Evolutionary conservation across 2,329 filamentous ascomycete genomes (phyloP).

Genomic region (Elsinoe perseae): DNA sequence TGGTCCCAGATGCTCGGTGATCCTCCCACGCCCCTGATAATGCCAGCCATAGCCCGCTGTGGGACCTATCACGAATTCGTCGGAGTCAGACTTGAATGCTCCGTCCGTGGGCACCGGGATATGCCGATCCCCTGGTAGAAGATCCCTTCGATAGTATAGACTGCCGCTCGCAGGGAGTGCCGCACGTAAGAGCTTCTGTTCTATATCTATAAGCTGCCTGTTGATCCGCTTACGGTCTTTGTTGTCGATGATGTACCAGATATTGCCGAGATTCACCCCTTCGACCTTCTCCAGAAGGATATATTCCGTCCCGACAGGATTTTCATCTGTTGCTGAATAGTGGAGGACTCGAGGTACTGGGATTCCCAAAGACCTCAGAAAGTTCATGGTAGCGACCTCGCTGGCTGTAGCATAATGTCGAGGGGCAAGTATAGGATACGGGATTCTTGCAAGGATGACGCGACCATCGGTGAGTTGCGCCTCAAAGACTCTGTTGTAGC

Average conservation of each 20-base stretch:
- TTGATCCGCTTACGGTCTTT: slow-evolving; percentile 24
- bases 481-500: slow-evolving; percentile 4
- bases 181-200: slow-evolving; percentile 25
- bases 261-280: slow-evolving; percentile 19
- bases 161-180: slow-evolving; percentile 30
- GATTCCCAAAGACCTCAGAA: slow-evolving; percentile 20
- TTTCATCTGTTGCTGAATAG: slow-evolving; percentile 22
- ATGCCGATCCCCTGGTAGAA: slow-evolving; percentile 18
- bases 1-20: not conserved
- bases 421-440: slow-evolving; percentile 20
- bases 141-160: slow-evolving; percentile 30
- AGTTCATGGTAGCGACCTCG: slow-evolving; percentile 24
- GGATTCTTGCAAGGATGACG: slow-evolving; percentile 23
- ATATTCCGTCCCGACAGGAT: slow-evolving; percentile 24
- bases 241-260: slow-evolving; percentile 21
- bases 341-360: slow-evolving; percentile 22
- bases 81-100: not conserved
- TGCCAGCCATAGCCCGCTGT: slow-evolving; percentile 21
- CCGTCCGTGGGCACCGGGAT: slow-evolving; percentile 19
- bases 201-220: slow-evolving; percentile 26
- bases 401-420: slow-evolving; percentile 20
- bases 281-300: slow-evolving; percentile 23
- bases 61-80: slow-evolving; percentile 28
- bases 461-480: not conserved
- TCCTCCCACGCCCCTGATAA: not conserved